These are phyloP conservation scores for Tolypocladium capitatum DNA, from an alignment of 2,329 filamentous ascomycete genomes.

Conservation along the genomic window DNA sequence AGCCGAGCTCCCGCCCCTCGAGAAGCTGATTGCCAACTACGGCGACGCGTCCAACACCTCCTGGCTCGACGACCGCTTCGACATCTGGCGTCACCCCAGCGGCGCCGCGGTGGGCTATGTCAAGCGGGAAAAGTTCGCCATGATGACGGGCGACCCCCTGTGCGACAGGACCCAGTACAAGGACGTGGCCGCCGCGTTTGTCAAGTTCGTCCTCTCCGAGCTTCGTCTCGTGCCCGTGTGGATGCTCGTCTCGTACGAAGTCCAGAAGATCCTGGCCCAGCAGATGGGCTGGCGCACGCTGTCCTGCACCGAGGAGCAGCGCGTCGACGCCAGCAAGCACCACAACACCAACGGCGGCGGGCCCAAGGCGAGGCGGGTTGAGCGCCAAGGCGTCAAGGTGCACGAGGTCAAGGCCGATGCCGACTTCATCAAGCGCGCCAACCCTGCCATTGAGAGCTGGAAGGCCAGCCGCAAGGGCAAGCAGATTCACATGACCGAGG, in stretches of 20 bases:
- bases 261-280: constrained; percentile 67
- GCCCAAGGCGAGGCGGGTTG: constrained; percentile 66
- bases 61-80: constrained; percentile 80
- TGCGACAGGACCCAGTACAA: constrained; percentile 68
- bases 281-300: constrained; percentile 80
- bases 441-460: constrained; percentile 69
- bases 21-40: constrained; percentile 88
- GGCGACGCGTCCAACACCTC: constrained; percentile 89
- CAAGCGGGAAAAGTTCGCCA: constrained; percentile 60
- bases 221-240: constrained; percentile 65
- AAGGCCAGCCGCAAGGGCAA: constrained; percentile 63
- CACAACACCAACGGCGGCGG: constrained; percentile 44
- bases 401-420: constrained; percentile 57
- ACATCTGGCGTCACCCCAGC: constrained; percentile 75
- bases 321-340: constrained; percentile 63
- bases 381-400: constrained; percentile 74
- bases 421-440: constrained; percentile 55
- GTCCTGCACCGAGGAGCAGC: constrained; percentile 79
- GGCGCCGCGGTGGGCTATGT: constrained; percentile 81
- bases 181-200: constrained; percentile 59
- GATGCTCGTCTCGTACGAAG: constrained; percentile 70
- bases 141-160: constrained; percentile 77
- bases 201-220: constrained; percentile 62
- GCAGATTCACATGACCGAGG: constrained; percentile 83
- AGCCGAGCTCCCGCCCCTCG: constrained; percentile 56